phyloP scores from a whole-genome alignment of 2,329 filamentous ascomycete genomes.

The Hypoxylon sp. region DNA sequence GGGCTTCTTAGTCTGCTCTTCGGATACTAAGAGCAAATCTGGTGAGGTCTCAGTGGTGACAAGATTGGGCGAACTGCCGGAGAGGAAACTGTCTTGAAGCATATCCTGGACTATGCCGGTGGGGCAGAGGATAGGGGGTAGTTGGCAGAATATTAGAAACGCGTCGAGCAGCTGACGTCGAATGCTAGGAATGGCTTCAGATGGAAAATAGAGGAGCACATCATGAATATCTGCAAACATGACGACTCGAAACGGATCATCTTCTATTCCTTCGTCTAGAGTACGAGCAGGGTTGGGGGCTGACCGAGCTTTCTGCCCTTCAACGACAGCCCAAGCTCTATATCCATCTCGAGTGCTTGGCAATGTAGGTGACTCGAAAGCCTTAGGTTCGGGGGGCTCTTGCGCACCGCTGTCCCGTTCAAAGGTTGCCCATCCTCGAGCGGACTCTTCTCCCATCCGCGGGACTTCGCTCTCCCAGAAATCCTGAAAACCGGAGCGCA shows the following conservation, averaged over 20 bases:
- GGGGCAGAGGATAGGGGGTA: slow-evolving; percentile 60
- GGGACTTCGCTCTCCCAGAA: slow-evolving; percentile 90
- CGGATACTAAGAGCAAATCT: slow-evolving; percentile 3
- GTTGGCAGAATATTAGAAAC: slow-evolving; percentile 72
- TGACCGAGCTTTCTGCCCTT: slow-evolving; percentile 57
- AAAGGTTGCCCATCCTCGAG: slow-evolving; percentile 74
- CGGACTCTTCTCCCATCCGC: slow-evolving; percentile 76
- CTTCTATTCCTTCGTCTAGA: slow-evolving; percentile 75
- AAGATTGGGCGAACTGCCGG: slow-evolving; percentile 47
- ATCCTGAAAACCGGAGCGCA: slow-evolving; percentile 62
- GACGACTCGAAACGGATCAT: slow-evolving; percentile 84
- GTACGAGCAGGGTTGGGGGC: slow-evolving; percentile 74
- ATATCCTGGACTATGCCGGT: slow-evolving; percentile 45
- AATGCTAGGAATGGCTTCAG: slow-evolving; percentile 45
- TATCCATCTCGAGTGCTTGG: slow-evolving; percentile 55
- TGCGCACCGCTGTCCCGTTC: slow-evolving; percentile 47
- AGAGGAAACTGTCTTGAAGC: slow-evolving; percentile 61
- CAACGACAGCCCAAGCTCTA: slow-evolving; percentile 61
- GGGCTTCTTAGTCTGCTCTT: slow-evolving; percentile 25
- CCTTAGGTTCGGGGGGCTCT: slow-evolving; percentile 53
- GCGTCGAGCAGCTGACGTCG: slow-evolving; percentile 67
- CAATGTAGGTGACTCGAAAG: slow-evolving; percentile 29
- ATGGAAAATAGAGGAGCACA: slow-evolving; percentile 64
- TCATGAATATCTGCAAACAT: slow-evolving; percentile 78
- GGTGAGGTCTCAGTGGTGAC: slow-evolving; percentile 12